Evolutionary conservation across 495 filamentous ascomycete species (phyloP), one percentile per base, ranked within the genome.

Genomic region (Talaromyces borbonicus): DNA sequence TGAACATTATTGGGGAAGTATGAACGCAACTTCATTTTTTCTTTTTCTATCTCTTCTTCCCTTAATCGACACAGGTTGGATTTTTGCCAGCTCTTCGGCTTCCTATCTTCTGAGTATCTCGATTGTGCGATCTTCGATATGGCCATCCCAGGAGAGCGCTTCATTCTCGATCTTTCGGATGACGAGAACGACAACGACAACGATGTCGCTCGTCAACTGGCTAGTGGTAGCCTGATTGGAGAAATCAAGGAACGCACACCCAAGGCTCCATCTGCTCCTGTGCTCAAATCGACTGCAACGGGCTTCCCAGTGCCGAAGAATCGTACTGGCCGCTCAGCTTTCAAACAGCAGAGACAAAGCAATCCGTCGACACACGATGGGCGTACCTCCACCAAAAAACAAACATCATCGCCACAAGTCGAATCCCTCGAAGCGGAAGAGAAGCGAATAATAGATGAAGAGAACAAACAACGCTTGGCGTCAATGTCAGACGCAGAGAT

Each of bases 241-340:
- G 90, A 96, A 49, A 81, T 98, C 62, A 65, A 77, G 51, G 92
- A 97, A 65, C 79, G 85, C 29, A 63, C 55, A 25, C 63, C 80
- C 9, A 58, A 73, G 23, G 55, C 66, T 19, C 63, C 69, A 11
- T 59, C 74, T 1, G 75, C 72, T 35, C 85, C 87, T 5, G 69
- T 72, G 38, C 79, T 83, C 8, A 38, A 19, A 75, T 68, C 77
- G 16, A 72, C 76, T 18, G 56, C 74, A 4, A 80, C 73, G n/a
- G 92, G 90, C 1, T 97, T 96, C 50, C 92, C 92, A 20, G 77
- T 77, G 33, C 90, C 85, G 65, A 90, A 84, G 56, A 90, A 83
- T 55, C 81, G 90, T 31, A 66, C 63, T n/a, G 69, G 73, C 31
- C 55, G 68, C 0, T 93, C 87, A 5, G 74, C 81, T 23, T 95